Percentiles rank a stretch among this genome's conserved stretches.
Conservation (phyloP, 805 yeast genomes). For the Middelhovenomyces tepae region DNA sequence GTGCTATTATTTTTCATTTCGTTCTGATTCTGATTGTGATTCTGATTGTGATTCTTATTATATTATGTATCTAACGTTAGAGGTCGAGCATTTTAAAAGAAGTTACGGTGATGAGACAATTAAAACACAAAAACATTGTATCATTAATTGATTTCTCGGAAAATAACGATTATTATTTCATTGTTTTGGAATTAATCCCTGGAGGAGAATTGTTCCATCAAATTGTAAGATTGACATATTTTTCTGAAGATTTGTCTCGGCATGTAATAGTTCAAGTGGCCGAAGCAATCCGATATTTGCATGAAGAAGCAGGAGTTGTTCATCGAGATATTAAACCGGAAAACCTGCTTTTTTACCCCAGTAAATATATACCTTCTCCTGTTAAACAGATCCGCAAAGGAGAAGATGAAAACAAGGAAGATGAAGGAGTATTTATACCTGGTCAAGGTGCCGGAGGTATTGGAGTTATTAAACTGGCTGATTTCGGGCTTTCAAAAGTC, state of each 20-base stretch:
- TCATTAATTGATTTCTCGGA: constrained; percentile 47
- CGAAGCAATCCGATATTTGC: constrained; percentile 59
- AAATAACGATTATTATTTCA: constrained; percentile 44
- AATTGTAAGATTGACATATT: constrained; percentile 68
- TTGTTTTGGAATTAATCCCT: constrained; percentile 56
- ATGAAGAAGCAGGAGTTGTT: constrained; percentile 61
- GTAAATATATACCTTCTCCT: constrained; percentile 34
- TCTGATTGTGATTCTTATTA: background rate
- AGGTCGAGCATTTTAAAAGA: constrained; percentile 57
- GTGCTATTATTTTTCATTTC: background rate
- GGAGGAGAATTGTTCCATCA: constrained; percentile 82
- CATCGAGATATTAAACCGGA: constrained; percentile 83
- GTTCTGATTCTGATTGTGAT: background rate
- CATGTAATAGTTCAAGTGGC: constrained; percentile 70
- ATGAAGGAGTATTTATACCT: constrained; percentile 78
- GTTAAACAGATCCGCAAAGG: constrained; percentile 28
- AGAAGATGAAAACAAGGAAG: constrained; percentile 45
- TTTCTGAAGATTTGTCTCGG: constrained; percentile 61
- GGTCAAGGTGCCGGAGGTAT: constrained; percentile 90
- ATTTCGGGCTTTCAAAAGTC: constrained; percentile 89
- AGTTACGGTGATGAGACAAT: constrained; percentile 60
- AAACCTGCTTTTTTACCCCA: constrained; percentile 56
- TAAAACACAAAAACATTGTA: constrained; percentile 54
- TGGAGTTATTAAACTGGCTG: constrained; percentile 85
- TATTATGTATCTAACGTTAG: constrained; percentile 11